Base-by-base conservation (phyloP, 1,284 basidiomycete species). In the Boletellus deceptivus region DNA sequence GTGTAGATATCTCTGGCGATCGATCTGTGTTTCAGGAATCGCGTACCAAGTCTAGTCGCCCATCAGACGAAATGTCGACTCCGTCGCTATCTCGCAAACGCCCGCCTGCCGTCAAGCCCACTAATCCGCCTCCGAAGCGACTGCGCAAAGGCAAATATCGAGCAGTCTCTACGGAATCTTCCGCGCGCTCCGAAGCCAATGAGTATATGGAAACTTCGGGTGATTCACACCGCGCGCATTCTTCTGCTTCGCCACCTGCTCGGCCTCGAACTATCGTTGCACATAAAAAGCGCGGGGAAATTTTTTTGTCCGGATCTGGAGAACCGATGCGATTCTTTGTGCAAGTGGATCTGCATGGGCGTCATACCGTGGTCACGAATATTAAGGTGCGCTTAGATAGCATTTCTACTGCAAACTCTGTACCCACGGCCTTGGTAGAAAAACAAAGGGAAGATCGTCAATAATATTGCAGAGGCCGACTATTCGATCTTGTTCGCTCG, bases 381-480 rank as follows among this genome's bases (percentile, higher is more conserved):
- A 79, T 86, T 58, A 84, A 80, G 75, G 84, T 83, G 51, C 44
- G 68, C 59, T 33, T 17, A n/a, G n/a, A 22, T 33, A 14, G 10
- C 31, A 11, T 31, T 41, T 50, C 20, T 8, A 9, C 6, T 13
- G 11, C n/a, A 24, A 36, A 33, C 9, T 41, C 31, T 17, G 49
- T 44, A 14, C 22, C 10, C n/a, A 64, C 35, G 6, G 6, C 20
- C 49, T 41, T 18, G 11, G 29, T 59, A 88, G 86, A 82, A 75
- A 75, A 73, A 83, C 52, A 83, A 82, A 7, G 86, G 86, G 13
- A 72, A 62, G 54, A 79, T 86, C 38, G 73, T 73, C 7, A 70
- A 72, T 16, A 73, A 76, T 37, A 73, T 78, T n/a, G 59, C 67
- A 6, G 68, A 72, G 16, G 84, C 86, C 5, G 77, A 83, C 57